Conservation (phyloP, 73 alveolate genomes). For the Tetrahymena elliotti region DNA sequence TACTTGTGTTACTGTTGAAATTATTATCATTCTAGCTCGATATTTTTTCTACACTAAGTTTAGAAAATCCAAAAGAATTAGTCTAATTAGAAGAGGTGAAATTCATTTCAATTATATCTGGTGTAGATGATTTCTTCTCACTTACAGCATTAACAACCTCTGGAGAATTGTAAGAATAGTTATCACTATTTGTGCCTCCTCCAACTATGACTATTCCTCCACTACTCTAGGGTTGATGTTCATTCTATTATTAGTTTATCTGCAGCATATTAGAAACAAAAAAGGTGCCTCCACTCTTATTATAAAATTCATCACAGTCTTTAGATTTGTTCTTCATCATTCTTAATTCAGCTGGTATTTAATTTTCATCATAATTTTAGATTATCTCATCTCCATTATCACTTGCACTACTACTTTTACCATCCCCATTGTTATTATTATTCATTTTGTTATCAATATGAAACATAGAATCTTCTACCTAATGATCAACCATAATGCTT, state of each 20-base stretch:
- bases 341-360: neutral
- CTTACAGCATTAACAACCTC: neutral
- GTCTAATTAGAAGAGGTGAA: neutral
- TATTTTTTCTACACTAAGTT: neutral
- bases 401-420: neutral
- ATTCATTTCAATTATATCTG: neutral
- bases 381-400: neutral
- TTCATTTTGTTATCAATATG: neutral
- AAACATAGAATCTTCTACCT: neutral
- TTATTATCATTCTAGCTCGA: neutral
- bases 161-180: neutral
- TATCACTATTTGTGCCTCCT: neutral
- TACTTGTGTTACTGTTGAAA: neutral
- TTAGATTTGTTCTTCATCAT: neutral
- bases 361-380: neutral
- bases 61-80: neutral
- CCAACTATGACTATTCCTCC: neutral
- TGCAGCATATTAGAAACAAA: neutral
- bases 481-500: neutral
- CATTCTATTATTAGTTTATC: neutral
- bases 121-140: neutral
- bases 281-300: neutral
- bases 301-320: neutral
- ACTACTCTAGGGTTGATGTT: neutral
- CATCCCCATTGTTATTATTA: neutral